These are phyloP conservation scores for Solanum hybrid DNA, from an alignment of 305 asterid species.

Conservation along the genomic window DNA sequence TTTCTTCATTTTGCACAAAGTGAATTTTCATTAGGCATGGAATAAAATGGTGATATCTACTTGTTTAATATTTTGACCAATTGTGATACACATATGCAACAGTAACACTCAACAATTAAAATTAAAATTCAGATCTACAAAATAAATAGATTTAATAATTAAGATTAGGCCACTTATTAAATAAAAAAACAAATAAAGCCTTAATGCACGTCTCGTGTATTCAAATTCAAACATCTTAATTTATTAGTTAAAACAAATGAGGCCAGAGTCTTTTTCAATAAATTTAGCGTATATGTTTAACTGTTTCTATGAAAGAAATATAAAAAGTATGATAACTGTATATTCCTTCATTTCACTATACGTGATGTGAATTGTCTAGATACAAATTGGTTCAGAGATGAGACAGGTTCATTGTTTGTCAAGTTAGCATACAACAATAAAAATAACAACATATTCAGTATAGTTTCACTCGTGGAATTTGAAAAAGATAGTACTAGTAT, in stretches of 20 bases:
- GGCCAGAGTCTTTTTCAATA: background rate
- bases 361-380: background rate
- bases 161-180: background rate
- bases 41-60: background rate
- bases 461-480: background rate
- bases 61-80: background rate
- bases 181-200: background rate
- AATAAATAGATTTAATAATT: no score
- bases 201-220: background rate
- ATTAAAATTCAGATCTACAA: background rate
- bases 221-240: background rate
- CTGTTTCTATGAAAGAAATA: background rate
- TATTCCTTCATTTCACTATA: background rate
- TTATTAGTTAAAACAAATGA: background rate
- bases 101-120: background rate
- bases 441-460: background rate
- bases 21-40: background rate
- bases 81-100: background rate
- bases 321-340: background rate
- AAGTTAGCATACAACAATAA: background rate
- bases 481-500: background rate
- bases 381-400: background rate
- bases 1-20: background rate
- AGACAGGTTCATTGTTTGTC: background rate
- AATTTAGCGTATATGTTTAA: background rate